Conservation (phyloP, 352 stramenopile genomes). For the Globisporangium parvum region DNA sequence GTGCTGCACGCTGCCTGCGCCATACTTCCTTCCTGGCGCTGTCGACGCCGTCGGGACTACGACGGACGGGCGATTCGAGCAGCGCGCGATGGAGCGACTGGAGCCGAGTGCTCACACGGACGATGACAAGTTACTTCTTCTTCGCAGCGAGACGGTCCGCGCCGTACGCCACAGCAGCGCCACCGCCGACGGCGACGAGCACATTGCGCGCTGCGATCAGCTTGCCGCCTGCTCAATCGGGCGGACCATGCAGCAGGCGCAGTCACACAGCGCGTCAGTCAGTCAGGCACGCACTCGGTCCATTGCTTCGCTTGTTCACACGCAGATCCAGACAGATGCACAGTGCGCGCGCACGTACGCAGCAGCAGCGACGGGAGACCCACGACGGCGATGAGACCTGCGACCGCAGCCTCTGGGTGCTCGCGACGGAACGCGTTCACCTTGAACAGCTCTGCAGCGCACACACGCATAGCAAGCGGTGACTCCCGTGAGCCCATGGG, state of each 20-base stretch:
- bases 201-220: constrained; percentile 52
- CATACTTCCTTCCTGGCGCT: too few relatives aligned
- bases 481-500: neutral
- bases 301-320: neutral
- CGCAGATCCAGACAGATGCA: too few relatives aligned
- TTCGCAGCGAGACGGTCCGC: constrained; percentile 32
- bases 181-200: constrained; percentile 48
- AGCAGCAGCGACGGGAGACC: constrained; percentile 59
- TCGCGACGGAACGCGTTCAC: constrained; percentile 68
- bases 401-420: constrained; percentile 56
- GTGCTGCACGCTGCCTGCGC: too few relatives aligned
- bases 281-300: neutral
- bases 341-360: constrained; percentile 31
- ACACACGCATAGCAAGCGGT: neutral
- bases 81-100: too few relatives aligned
- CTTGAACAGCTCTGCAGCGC: constrained; percentile 53
- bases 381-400: constrained; percentile 47
- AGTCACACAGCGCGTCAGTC: neutral
- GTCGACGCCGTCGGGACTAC: too few relatives aligned
- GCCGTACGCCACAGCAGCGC: constrained; percentile 49
- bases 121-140: constrained; percentile 12
- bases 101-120: neutral
- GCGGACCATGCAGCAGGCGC: neutral
- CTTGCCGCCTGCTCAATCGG: constrained; percentile 46
- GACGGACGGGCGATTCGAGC: too few relatives aligned